Evolutionary conservation across 345 rosid species (phyloP).

Genomic region (Toxicodendron radicans): DNA sequence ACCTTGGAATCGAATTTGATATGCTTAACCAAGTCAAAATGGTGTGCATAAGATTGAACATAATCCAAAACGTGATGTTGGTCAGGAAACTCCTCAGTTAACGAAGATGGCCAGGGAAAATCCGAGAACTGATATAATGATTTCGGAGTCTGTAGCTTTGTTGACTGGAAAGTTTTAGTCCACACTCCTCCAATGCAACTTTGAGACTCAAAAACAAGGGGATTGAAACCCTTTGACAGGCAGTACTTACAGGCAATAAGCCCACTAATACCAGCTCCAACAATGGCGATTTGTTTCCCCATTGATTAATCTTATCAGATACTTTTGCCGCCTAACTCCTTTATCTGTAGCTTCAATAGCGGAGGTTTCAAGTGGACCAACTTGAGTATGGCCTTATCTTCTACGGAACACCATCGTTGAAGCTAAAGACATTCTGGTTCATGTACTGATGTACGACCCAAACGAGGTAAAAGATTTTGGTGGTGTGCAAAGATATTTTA

Average conservation of each 20-base stretch:
- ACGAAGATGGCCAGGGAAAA: constrained; percentile 44
- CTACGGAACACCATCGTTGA: too few species aligned
- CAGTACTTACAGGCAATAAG: constrained; percentile 37
- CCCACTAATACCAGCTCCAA: constrained; percentile 44
- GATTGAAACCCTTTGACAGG: constrained; percentile 31
- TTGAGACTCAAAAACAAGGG: constrained; percentile 35
- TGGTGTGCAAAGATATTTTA: too few species aligned
- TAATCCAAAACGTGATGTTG: constrained; percentile 33
- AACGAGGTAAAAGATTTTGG: too few species aligned
- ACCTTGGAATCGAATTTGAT: constrained; percentile 35
- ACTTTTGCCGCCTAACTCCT: background rate
- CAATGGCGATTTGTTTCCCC: constrained; percentile 24
- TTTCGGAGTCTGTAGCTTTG: constrained; percentile 35
- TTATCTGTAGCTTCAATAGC: background rate
- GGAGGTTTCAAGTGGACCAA: background rate
- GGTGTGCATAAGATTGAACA: constrained; percentile 33
- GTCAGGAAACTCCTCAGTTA: constrained; percentile 28
- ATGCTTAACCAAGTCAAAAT: constrained; percentile 36
- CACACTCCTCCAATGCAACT: constrained; percentile 34
- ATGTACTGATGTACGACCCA: too few species aligned
- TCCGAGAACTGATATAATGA: constrained; percentile 36
- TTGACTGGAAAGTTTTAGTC: constrained; percentile 32
- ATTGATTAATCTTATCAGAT: background rate
- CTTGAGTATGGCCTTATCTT: too few species aligned
- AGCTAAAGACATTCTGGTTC: too few species aligned